Evolutionary conservation across 2,329 filamentous ascomycete genomes (phyloP), one percentile per base, ranked within the genome.

Genomic region (Orbilia oligospora): DNA sequence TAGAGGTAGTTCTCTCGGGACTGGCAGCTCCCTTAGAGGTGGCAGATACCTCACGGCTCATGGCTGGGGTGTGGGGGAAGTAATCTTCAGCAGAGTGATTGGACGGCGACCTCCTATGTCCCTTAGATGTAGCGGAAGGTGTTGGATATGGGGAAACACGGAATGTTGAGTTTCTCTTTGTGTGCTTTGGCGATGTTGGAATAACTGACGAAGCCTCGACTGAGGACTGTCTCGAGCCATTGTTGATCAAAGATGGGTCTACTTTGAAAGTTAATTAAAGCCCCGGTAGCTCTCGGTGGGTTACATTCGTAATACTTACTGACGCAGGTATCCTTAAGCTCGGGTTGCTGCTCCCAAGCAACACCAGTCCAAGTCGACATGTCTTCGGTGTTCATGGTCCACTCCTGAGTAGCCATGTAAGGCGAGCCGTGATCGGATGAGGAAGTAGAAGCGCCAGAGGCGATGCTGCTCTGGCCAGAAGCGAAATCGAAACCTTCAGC

Each of bases 381-480:
- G 51, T 67, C 63, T 36, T 67, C 63, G 27, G 53, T 22, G 65
- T 79, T 79, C 76, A 79, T 79, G 38, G 64, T 56, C 76, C 76
- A 79, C 64, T 79, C 76, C 63, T 79, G 69, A 30, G 76, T 44
- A 22, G 69, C 53, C 64, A 71, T 67, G 30, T 61, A 79, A 12
- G 76, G 76, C 58, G 76, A 79, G 22, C 76, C 76, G 76, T 75
- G 76, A 41, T 79, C 76, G 22, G 76, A 79, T 36, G 76, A 79
- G 9, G 76, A 75, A 53, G 71, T 71, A 36, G 76, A 79, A 12
- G 76, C 70, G 30, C 64, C 76, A 30, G 76, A 79, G 49, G 70
- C 76, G 49, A 75, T 75, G 58, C 76, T 79, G 70, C 76, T 79
- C 18, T 75, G 76, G 36, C 68, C 63, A 3, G 76, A 79, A 65